Evolutionary conservation across 78 protist species (phyloP), one percentile per base, ranked within the genome.

Genomic region (Planoprotostelium fungivorum): DNA sequence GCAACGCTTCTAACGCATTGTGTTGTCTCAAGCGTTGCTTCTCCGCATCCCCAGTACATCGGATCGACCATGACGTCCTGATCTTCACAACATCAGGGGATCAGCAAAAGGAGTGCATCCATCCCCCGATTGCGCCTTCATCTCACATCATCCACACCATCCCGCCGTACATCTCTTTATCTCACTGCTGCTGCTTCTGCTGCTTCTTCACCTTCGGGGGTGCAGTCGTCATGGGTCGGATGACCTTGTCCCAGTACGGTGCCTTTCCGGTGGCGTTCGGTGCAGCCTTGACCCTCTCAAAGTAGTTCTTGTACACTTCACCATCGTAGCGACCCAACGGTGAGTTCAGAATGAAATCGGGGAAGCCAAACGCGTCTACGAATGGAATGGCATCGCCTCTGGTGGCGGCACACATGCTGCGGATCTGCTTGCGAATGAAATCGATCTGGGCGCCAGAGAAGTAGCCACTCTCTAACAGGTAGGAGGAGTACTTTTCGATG

Each of bases 281-380:
- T 25, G 87, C 87, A 5, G 36, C 63, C 37, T 85, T 85, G 29
- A 85, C 87, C 16, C 36, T 37, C 36, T 85, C 87, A 36, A 85
- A 85, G 87, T 85, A 85, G 37, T 85, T 35, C 16, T 85, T 85
- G 87, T 85, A 85, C 63, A 85, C 87, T 37, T 85, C 87, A 25
- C 87, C 87, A 85, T 85, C 87, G 16, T 85, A 37, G 5, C 87
- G 5, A 25, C 87, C 87, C 36, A 85, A 36, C 16, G 87, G 37
- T 5, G 86, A 63, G 37, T 84, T 35, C 37, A 88, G 85, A 0
- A 16, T 5, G 86, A 51, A 88, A 38, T 88, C 90, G 29, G 86
- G 9, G 37, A 85, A 36, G 37, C 16, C 16, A 16, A 85, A 85
- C 37, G 87, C 87, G 37, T 85, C 87, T 85, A 85, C 87, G n/a